These are phyloP conservation scores for Vitis hybrid DNA, from an alignment of 177 flowering plant species.

Conservation along the genomic window DNA sequence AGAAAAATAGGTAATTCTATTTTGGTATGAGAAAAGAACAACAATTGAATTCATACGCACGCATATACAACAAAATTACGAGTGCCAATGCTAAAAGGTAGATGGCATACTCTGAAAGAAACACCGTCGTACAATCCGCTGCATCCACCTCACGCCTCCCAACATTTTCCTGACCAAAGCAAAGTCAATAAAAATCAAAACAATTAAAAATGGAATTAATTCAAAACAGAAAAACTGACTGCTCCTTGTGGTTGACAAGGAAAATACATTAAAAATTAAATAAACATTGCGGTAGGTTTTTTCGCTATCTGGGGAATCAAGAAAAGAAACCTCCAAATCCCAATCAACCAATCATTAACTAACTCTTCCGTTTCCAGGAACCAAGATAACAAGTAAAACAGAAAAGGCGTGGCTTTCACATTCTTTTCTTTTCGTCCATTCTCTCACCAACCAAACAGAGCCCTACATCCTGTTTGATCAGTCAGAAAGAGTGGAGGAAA, in stretches of 20 bases:
- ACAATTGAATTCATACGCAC: no score
- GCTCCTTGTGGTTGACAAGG: background rate
- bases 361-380: background rate
- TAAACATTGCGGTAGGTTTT: no score
- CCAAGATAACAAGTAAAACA: background rate
- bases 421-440: background rate
- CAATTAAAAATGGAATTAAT: background rate
- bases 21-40: no score
- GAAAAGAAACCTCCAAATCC: no score
- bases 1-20: no score
- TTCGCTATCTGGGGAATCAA: no score
- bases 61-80: background rate
- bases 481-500: background rate
- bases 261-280: background rate
- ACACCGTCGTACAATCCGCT: conserved; percentile 74
- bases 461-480: background rate
- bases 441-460: background rate
- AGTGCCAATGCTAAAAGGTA: background rate
- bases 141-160: conserved; percentile 80
- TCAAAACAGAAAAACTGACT: background rate
- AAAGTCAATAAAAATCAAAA: background rate
- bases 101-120: conserved; percentile 77
- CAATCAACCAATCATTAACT: no score
- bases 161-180: conserved; percentile 49
- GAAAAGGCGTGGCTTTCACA: background rate